Conservation (phyloP, 768 basidiomycete species). For the Steccherinum ochraceum region DNA sequence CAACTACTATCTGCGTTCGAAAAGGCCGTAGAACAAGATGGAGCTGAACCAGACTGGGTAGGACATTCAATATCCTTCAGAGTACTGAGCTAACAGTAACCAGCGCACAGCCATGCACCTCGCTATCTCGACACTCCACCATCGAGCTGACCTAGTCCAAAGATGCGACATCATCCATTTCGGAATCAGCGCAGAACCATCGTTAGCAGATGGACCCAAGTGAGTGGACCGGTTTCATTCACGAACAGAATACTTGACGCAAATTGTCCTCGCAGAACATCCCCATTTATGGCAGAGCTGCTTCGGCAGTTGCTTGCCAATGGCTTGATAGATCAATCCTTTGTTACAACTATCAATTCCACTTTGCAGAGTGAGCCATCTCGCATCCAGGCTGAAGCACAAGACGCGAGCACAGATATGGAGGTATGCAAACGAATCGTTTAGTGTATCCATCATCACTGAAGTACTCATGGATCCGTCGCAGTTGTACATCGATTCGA, state of each 20-base stretch:
- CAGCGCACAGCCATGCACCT: constrained; percentile 39
- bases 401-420: constrained; percentile 53
- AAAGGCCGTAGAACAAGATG: constrained; percentile 45
- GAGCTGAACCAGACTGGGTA: constrained; percentile 56
- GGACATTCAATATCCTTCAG: constrained; percentile 13
- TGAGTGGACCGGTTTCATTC: neutral
- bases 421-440: constrained; percentile 33
- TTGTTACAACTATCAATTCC: constrained; percentile 47
- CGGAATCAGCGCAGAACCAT: constrained; percentile 1
- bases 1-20: constrained; percentile 50
- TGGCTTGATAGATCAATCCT: constrained; percentile 48
- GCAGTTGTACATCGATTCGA: constrained; percentile 55
- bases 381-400: constrained; percentile 51
- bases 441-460: constrained; percentile 11
- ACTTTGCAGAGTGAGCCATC: constrained; percentile 40
- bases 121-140: constrained; percentile 42
- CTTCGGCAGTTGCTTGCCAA: constrained; percentile 48
- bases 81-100: neutral
- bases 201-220: constrained; percentile 4
- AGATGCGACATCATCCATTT: constrained; percentile 39
- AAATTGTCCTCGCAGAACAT: constrained; percentile 4
- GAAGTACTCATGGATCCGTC: too few relatives aligned
- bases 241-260: neutral
- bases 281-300: constrained; percentile 35
- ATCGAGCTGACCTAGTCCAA: constrained; percentile 47